phyloP scores from a whole-genome alignment of 106 monocot species.

The Acorus gramineus region DNA sequence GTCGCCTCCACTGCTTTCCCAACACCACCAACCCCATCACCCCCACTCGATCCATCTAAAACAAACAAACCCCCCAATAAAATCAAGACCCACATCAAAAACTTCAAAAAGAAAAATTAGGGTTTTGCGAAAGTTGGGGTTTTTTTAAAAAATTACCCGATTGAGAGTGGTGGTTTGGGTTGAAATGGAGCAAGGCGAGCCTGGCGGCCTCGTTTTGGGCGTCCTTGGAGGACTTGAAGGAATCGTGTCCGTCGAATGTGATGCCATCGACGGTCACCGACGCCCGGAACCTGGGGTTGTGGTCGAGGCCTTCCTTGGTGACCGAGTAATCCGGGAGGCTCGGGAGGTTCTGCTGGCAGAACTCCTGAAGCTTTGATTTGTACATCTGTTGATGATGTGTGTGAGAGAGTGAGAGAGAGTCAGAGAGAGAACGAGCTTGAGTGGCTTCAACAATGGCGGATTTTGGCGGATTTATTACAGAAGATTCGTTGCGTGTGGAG shows the following conservation, averaged over 20 bases:
- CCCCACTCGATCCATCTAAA: too few species aligned
- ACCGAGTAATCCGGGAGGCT: slow-evolving; percentile 32
- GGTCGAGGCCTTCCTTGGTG: slow-evolving; percentile 37
- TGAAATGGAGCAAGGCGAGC: slow-evolving; percentile 18
- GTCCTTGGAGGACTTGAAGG: slow-evolving; percentile 32
- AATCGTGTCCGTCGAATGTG: slow-evolving; percentile 27
- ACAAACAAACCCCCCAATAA: too few species aligned
- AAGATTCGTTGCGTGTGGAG: too few species aligned
- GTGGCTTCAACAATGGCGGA: too few species aligned
- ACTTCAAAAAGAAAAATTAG: too few species aligned
- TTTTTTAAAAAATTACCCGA: background rate
- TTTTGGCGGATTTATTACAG: too few species aligned
- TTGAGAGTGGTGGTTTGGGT: background rate
- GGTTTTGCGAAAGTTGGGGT: too few species aligned
- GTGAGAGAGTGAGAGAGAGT: too few species aligned
- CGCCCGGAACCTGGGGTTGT: slow-evolving; percentile 40
- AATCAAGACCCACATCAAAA: too few species aligned
- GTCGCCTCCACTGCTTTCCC: too few species aligned
- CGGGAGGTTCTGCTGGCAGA: slow-evolving; percentile 45
- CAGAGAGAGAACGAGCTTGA: too few species aligned
- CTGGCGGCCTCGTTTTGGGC: slow-evolving; percentile 32
- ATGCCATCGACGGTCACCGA: slow-evolving; percentile 37
- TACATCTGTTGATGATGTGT: slow-evolving; percentile 21
- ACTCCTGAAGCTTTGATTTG: slow-evolving; percentile 43
- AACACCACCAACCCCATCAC: too few species aligned